Base-by-base conservation (phyloP, 345 rosid genomes). In the Aegle marmelos region DNA sequence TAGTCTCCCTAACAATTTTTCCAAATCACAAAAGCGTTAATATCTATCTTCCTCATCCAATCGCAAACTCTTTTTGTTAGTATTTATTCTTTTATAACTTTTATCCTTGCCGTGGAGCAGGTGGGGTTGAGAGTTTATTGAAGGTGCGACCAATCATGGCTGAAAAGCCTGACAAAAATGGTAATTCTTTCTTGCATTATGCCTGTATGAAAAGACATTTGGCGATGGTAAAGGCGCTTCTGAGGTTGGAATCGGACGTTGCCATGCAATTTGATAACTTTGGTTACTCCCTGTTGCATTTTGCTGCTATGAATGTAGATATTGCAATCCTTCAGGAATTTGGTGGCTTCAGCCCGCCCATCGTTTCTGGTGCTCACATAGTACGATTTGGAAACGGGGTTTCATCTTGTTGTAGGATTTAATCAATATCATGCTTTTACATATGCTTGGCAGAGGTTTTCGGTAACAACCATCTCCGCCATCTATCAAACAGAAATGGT, bases 261-360 rank as follows among this genome's bases (percentile, higher is more conserved):
- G 61, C 75, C n/a, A 34, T 54, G 60, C 41, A 59, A 5, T 58
- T 74, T 25, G 36, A 74, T 60, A 68, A 74, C 34, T 9, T 13
- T 45, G 78, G 70, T 24, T 27, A 68, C 28, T 74, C 70, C 7
- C 75, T 75, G 10, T 19, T 74, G 39, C 78, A 74, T 41, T 31
- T 68, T 33, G 82, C 70, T 16, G 82, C 70, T 7, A 59, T 74
- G 74, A 79, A 67, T 8, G 75, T 57, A 22, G 50, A 74, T 17
- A 27, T 16, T 30, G 7, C 34, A n/a, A 74, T 68, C 37, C 74
- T 74, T 9, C 1, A 53, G 37, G 74, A 59, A 41, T 74, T 79
- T 36, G 39, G 24, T 79, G 34, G 37, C 48, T 39, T 30, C 56
- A 34, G 68, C 74, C 45, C 78, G 39, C 2, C 14, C 54, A 6